Conservation (phyloP, 768 basidiomycete genomes). For the Lactarius quietus region DNA sequence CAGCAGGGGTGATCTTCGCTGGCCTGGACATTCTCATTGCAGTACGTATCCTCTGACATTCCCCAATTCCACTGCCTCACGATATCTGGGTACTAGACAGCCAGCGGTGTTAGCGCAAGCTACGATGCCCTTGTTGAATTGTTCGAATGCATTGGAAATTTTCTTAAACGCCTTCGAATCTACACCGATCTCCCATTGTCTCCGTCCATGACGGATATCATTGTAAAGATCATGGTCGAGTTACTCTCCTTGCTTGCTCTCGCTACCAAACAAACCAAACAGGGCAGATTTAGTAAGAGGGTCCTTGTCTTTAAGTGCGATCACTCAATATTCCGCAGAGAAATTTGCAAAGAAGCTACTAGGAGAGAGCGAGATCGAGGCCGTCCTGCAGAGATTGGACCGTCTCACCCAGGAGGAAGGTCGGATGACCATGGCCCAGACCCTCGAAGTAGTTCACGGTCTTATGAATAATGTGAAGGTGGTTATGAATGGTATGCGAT, state of each 20-base stretch:
- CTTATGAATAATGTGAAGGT: constrained; percentile 1
- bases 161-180: background rate
- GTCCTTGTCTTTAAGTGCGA: background rate
- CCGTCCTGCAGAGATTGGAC: constrained; percentile 4
- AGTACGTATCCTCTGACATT: background rate
- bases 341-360: constrained; percentile 2
- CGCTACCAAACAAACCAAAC: no score
- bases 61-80: background rate
- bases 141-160: no score
- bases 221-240: background rate
- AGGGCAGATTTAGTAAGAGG: background rate
- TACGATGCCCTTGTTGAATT: no score
- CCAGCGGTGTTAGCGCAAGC: background rate
- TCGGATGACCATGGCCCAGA: background rate
- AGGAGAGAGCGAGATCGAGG: constrained; percentile 7
- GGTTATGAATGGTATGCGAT: constrained; percentile 3
- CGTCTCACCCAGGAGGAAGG: constrained; percentile 9
- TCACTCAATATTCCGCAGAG: background rate
- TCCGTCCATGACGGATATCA: background rate
- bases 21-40: background rate
- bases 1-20: background rate
- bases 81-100: background rate
- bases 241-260: no score
- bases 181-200: background rate
- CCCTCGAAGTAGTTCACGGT: background rate